Conservation (phyloP, 345 rosid genomes). For the Fremontodendron californicum region DNA sequence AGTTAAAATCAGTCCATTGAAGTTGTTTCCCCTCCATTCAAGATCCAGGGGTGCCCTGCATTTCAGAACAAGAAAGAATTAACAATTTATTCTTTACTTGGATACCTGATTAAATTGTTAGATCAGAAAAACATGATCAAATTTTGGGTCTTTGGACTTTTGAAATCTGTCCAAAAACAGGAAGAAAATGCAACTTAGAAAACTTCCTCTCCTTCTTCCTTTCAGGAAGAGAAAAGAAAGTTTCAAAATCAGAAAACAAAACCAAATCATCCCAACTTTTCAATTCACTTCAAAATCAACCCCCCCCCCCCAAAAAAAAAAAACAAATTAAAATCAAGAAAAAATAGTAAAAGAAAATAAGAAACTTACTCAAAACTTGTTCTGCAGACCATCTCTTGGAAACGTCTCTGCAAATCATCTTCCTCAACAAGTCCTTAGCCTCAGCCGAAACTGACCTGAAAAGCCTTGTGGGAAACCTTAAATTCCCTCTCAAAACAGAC, state of each 20-base stretch:
- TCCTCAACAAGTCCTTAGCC: slow-evolving; percentile 70
- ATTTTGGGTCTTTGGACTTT: no score
- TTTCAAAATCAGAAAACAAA: not conserved
- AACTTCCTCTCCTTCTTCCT: no score
- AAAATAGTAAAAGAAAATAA: not conserved
- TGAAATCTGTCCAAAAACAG: not conserved
- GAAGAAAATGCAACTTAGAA: not conserved
- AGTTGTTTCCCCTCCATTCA: slow-evolving; percentile 43
- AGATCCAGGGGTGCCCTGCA: slow-evolving; percentile 68
- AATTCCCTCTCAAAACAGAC: slow-evolving; percentile 58
- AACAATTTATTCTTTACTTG: not conserved
- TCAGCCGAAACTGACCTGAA: slow-evolving; percentile 45
- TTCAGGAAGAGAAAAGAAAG: not conserved
- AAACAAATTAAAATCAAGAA: not conserved
- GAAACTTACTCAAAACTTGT: slow-evolving; percentile 63
- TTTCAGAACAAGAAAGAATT: not conserved
- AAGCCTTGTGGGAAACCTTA: slow-evolving; percentile 54
- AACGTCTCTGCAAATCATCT: slow-evolving; percentile 72
- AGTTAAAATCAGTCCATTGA: slow-evolving; percentile 23
- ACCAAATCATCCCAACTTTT: not conserved
- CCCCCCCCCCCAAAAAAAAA: no score
- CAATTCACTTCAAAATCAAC: not conserved
- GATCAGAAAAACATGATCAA: no score
- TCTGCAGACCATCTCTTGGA: slow-evolving; percentile 72
- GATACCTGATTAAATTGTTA: no score